Base-by-base conservation (phyloP, 768 basidiomycete genomes). In the Pulveroboletus frians region DNA sequence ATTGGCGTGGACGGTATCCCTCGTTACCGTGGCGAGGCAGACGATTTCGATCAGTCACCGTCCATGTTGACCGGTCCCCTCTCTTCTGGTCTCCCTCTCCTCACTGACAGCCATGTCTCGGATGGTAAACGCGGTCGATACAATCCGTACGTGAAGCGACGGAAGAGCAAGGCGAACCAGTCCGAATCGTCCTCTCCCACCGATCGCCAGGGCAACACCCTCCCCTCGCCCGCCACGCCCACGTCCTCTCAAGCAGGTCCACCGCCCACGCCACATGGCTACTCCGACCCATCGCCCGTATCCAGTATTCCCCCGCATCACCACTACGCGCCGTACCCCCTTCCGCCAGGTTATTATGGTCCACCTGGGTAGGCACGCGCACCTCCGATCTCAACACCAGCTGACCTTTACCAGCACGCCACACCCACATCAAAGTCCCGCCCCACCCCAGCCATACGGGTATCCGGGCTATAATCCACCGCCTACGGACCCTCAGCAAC, bases 1-100 rank as follows among this genome's bases (percentile, higher is more conserved):
- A 72, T 88, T 21, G 92, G 88, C 39, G 74, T 80, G 5, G 92
- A 95, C 64, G 93, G 93, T 43, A 60, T 86, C 14, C 83, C 83
- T 26, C 77, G 86, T 30, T 96, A 94, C 66, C 78, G 85, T 38
- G 88, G 88, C 39, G 88, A 90, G 60, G 85, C 87, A 21, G 88
- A 90, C 64, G 88, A 90, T 43, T 68, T 77, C 23, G 80, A 81
- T 37, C 56, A 68, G 0, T 71, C 77, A 6, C 70, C 74, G 0
- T 62, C 66, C 7, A 53, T 74, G 40, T 55, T 75, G 39, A 53
- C 74, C 7, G 69, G 74, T 0, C 74, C 76, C 0, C 55, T 78
- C 21, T 75, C 76, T 2, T 68, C 73, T 11, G 73, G 70, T 26
- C 64, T 76, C 23, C 77, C 78, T 11, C 76, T 81, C 34, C 72